Evolutionary conservation across 192 early-diverging fungal species (phyloP).

Genomic region (Linnemannia zychae): DNA sequence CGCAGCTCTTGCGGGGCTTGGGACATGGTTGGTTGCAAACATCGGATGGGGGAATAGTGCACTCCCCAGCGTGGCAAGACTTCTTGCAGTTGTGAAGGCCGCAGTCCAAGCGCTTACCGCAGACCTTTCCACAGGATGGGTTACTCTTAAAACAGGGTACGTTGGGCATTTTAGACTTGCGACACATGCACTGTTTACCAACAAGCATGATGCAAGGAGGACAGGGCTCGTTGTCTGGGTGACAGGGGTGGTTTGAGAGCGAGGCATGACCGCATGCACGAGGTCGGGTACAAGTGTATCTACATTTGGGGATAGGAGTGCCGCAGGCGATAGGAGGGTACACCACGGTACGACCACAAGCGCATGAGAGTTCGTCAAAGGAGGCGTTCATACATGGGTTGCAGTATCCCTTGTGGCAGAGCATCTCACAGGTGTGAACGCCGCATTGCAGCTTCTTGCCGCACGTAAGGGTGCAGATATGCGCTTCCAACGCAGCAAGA

Average conservation of each 20-base stretch:
- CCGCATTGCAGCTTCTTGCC: conserved; percentile 85
- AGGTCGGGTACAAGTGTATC: conserved; percentile 75
- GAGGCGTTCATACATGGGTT: conserved; percentile 80
- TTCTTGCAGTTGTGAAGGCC: conserved; percentile 86
- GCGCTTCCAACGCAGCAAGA: conserved; percentile 60
- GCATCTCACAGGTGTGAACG: conserved; percentile 78
- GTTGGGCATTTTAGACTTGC: conserved; percentile 80
- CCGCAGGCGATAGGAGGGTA: conserved; percentile 92
- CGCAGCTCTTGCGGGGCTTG: conserved; percentile 82
- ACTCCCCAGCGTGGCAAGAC: conserved; percentile 86
- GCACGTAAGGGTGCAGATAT: conserved; percentile 79
- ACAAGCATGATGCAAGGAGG: conserved; percentile 93
- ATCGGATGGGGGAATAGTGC: conserved; percentile 63
- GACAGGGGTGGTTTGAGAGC: conserved; percentile 84
- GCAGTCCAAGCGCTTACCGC: conserved; percentile 66
- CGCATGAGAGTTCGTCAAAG: conserved; percentile 88
- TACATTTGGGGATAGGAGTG: conserved; percentile 80
- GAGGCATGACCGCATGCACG: conserved; percentile 85
- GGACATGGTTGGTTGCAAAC: conserved; percentile 81
- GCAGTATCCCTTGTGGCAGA: conserved; percentile 86
- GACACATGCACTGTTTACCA: conserved; percentile 80
- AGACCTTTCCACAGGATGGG: conserved; percentile 82
- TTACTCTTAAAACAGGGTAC: conserved; percentile 85
- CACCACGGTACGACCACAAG: conserved; percentile 86
- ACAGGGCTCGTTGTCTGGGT: conserved; percentile 86